These are phyloP conservation scores for Oropetium thomaeum DNA, from an alignment of 176 grass and related monocot species.

Conservation along the genomic window DNA sequence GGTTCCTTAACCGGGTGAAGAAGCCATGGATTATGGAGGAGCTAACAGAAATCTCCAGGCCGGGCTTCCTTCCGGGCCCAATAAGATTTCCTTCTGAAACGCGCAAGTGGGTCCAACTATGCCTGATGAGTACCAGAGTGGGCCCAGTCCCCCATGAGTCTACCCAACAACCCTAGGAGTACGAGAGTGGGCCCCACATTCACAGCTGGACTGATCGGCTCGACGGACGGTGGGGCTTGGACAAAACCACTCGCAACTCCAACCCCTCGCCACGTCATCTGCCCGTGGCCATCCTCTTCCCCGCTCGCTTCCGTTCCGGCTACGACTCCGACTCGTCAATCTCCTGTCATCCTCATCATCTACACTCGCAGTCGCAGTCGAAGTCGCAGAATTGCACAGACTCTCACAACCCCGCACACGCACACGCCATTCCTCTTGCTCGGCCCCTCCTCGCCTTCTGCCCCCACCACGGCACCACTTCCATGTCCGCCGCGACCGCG, in stretches of 20 bases:
- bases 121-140: neutral
- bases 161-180: no score
- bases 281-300: neutral
- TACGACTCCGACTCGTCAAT: neutral
- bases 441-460: neutral
- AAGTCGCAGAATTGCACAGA: no score
- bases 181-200: neutral
- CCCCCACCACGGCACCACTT: neutral
- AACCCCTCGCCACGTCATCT: neutral
- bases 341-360: neutral
- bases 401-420: neutral
- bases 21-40: neutral
- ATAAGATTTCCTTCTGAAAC: neutral
- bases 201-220: neutral
- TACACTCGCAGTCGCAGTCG: neutral
- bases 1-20: neutral
- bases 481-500: conserved; percentile 2
- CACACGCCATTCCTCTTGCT: neutral
- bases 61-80: neutral
- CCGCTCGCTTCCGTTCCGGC: neutral
- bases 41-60: neutral
- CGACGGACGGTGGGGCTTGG: neutral
- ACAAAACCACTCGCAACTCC: conserved; percentile 20
- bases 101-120: neutral
- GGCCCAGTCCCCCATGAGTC: no score